These are phyloP conservation scores for Apiotrichum gamsii DNA, from an alignment of 1,284 basidiomycete genomes.

Conservation along the genomic window DNA sequence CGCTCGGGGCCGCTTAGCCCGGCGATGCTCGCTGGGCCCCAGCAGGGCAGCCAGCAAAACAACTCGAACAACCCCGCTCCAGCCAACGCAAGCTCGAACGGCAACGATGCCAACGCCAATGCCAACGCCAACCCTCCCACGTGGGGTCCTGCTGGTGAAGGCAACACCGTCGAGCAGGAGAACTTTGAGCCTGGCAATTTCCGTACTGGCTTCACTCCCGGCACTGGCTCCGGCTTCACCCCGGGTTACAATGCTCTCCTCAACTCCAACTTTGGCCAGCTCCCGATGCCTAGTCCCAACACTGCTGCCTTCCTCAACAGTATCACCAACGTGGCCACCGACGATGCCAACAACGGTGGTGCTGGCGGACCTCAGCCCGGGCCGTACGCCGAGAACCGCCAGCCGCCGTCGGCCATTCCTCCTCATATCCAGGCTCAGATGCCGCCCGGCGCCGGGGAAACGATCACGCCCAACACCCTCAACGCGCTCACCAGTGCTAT, in stretches of 20 bases:
- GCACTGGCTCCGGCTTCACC: constrained; percentile 68
- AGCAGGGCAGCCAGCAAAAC: constrained; percentile 12
- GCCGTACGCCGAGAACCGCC: constrained; percentile 4
- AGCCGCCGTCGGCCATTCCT: constrained; percentile 26
- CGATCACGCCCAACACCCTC: constrained; percentile 87
- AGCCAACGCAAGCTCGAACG: background rate
- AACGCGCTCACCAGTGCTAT: constrained; percentile 68
- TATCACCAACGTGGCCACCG: constrained; percentile 63
- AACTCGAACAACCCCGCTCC: background rate
- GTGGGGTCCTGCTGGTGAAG: constrained; percentile 7
- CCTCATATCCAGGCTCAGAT: constrained; percentile 18
- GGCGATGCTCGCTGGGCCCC: constrained; percentile 86
- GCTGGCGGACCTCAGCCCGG: background rate
- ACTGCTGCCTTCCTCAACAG: constrained; percentile 89
- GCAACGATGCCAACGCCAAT: background rate
- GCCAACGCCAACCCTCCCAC: background rate
- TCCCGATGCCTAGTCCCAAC: constrained; percentile 76
- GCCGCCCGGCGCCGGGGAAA: constrained; percentile 47
- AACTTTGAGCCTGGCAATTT: constrained; percentile 63
- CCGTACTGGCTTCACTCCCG: constrained; percentile 64
- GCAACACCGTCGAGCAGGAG: constrained; percentile 28
- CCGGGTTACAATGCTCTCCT: constrained; percentile 52
- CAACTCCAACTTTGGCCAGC: constrained; percentile 32
- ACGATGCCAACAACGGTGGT: constrained; percentile 15
- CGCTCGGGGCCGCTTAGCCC: constrained; percentile 86